Conservation (phyloP, 2,329 filamentous ascomycete species). For the Sporothrix luriei region DNA sequence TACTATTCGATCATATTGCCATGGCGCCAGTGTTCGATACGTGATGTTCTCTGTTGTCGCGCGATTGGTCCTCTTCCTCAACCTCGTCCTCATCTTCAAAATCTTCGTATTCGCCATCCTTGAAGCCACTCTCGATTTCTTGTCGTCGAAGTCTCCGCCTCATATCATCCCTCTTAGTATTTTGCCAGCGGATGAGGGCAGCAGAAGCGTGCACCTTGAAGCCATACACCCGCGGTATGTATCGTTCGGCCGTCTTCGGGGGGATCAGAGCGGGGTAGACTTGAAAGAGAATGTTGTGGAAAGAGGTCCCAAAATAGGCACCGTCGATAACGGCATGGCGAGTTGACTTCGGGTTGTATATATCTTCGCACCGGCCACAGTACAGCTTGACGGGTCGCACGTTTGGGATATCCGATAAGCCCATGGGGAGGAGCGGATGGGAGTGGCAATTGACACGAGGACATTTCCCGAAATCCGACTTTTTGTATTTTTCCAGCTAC, state of each 20-base stretch:
- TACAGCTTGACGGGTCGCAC: slow-evolving; percentile 93
- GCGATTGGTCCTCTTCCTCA: slow-evolving; percentile 48
- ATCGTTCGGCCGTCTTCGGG: slow-evolving; percentile 79
- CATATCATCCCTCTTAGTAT: slow-evolving; percentile 77
- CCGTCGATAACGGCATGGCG: slow-evolving; percentile 94
- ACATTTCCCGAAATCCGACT: slow-evolving; percentile 96
- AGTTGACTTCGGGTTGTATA: slow-evolving; percentile 98
- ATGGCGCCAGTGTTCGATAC: not conserved
- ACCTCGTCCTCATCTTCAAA: slow-evolving; percentile 62
- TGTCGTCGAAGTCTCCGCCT: slow-evolving; percentile 70
- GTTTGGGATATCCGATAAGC: slow-evolving; percentile 85
- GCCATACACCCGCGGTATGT: slow-evolving; percentile 86
- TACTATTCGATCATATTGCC: not conserved
- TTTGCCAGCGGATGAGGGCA: slow-evolving; percentile 88
- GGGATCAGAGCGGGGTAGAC: slow-evolving; percentile 92
- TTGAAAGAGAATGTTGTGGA: slow-evolving; percentile 99
- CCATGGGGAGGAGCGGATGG: slow-evolving; percentile 92
- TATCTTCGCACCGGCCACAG: slow-evolving; percentile 94
- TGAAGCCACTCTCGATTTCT: slow-evolving; percentile 78
- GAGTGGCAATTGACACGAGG: slow-evolving; percentile 93
- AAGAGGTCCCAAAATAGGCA: slow-evolving; percentile 96
- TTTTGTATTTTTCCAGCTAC: slow-evolving; percentile 98
- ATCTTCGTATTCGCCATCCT: slow-evolving; percentile 64
- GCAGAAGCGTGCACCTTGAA: slow-evolving; percentile 94
- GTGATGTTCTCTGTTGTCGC: slow-evolving; percentile 23